Percentiles rank a stretch among this genome's conserved stretches.
phyloP scores from a whole-genome alignment of 164 flowering plant genomes.

The Akebia trifoliata region DNA sequence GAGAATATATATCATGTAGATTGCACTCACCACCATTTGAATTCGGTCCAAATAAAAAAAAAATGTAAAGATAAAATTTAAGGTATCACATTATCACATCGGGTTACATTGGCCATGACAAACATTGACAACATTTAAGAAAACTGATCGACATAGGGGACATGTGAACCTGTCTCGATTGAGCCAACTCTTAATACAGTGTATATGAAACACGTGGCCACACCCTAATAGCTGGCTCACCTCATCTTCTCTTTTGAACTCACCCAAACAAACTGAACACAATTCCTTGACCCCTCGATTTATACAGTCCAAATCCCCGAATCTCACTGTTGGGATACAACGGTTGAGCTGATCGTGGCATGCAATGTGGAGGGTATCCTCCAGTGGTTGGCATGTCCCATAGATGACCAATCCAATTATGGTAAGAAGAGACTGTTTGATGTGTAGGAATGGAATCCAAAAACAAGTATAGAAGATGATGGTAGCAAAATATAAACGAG shows the following conservation, averaged over 20 bases:
- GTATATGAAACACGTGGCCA: conserved; percentile 13
- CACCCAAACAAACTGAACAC: conserved; percentile 18
- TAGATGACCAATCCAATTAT: not conserved
- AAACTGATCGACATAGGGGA: conserved; percentile 19
- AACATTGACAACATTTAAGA: too few species aligned
- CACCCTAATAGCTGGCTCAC: conserved; percentile 17
- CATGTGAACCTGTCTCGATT: conserved; percentile 12
- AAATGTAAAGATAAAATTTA: too few species aligned
- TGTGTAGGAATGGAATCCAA: conserved; percentile 14
- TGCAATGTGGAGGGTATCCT: too few species aligned
- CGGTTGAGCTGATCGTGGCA: too few species aligned
- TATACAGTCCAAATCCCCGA: not conserved
- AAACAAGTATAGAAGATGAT: conserved; percentile 19
- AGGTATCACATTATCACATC: too few species aligned
- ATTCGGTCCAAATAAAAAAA: too few species aligned
- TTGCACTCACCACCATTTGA: too few species aligned
- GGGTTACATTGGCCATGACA: too few species aligned
- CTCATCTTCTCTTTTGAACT: conserved; percentile 12
- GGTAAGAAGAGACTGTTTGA: conserved; percentile 6
- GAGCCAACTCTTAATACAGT: conserved; percentile 15
- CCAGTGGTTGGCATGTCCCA: too few species aligned
- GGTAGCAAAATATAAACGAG: conserved; percentile 10
- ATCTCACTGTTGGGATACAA: conserved; percentile 1
- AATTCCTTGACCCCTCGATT: not conserved
- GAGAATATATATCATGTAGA: too few species aligned